Conservation (phyloP, 305 asterid genomes). For the Solanum chacoense region DNA sequence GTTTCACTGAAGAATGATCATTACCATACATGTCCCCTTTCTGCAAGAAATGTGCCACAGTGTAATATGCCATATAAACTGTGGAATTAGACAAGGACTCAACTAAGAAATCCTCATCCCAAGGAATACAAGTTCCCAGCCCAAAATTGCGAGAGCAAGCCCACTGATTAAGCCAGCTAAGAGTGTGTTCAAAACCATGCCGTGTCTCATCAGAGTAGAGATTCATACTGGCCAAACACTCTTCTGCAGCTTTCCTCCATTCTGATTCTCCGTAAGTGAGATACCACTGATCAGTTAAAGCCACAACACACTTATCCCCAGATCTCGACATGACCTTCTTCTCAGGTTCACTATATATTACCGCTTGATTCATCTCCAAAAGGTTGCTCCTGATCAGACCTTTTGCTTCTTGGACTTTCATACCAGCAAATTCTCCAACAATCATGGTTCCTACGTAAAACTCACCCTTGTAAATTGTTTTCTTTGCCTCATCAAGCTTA, state of each 20-base stretch:
- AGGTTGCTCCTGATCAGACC: conserved; percentile 53
- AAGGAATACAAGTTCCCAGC: conserved; percentile 88
- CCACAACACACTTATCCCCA: conserved; percentile 95
- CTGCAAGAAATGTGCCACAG: conserved; percentile 74
- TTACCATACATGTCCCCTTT: conserved; percentile 70
- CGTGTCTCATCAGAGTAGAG: conserved; percentile 76
- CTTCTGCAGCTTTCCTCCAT: conserved; percentile 74
- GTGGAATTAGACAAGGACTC: conserved; percentile 93
- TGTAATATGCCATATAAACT: conserved; percentile 87
- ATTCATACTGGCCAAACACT: conserved; percentile 78
- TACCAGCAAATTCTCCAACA: conserved; percentile 64
- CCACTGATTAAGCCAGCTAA: conserved; percentile 97
- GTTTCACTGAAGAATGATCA: conserved; percentile 51
- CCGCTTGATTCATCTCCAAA: conserved; percentile 53
- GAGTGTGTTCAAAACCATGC: conserved; percentile 77
- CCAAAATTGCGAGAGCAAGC: conserved; percentile 92
- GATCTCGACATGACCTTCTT: conserved; percentile 95
- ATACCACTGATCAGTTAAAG: conserved; percentile 96
- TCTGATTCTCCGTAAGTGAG: conserved; percentile 71
- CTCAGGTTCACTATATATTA: conserved; percentile 84
- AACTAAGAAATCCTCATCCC: conserved; percentile 85
- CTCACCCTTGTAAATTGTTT: conserved; percentile 76
- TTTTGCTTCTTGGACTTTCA: conserved; percentile 81
- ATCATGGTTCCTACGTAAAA: conserved; percentile 85
- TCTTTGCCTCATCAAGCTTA: conserved; percentile 90